Conservation (phyloP, 2,329 filamentous ascomycete genomes). For the Monosporascus sp. region DNA sequence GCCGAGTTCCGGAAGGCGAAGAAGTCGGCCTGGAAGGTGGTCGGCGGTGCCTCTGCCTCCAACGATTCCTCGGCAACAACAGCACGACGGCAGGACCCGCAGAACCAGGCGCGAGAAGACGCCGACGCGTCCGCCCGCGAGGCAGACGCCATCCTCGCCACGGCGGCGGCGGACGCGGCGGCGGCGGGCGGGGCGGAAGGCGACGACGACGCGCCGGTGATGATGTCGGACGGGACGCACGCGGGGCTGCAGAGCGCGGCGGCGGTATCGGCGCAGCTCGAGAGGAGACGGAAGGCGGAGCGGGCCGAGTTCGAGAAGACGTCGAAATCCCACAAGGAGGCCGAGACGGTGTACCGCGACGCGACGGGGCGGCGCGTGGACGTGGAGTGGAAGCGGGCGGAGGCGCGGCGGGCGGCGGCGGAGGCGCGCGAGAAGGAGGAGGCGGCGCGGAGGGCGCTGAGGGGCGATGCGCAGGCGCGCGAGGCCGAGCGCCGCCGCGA, state of each 20-base stretch:
- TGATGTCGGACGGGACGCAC: constrained; percentile 83
- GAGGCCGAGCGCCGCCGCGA: constrained; percentile 61
- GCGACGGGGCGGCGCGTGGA: constrained; percentile 93
- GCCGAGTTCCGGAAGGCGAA: constrained; percentile 69
- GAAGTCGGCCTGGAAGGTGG: constrained; percentile 73
- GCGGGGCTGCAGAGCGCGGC: constrained; percentile 83
- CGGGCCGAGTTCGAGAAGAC: constrained; percentile 18
- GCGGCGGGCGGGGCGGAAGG: constrained; percentile 42
- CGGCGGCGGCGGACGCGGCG: constrained; percentile 52
- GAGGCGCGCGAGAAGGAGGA: constrained; percentile 72
- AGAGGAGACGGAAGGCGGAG: constrained; percentile 52
- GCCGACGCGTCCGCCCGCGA: constrained; percentile 43
- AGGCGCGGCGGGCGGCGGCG: constrained; percentile 60
- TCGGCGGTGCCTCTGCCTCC: constrained; percentile 42
- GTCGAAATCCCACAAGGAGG: constrained; percentile 35
- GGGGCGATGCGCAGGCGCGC: constrained; percentile 78
- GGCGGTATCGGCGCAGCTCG: constrained; percentile 65
- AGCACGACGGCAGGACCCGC: constrained; percentile 29
- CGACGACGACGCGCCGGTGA: constrained; percentile 33
- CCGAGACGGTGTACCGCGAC: constrained; percentile 92
- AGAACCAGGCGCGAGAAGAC: neutral
- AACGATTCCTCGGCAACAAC: constrained; percentile 16
- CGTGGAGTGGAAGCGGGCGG: constrained; percentile 81
- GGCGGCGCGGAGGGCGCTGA: constrained; percentile 63
- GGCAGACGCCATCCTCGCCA: constrained; percentile 73